Conservation (phyloP, 2,329 filamentous ascomycete species). For the Fusarium protoensiforme region DNA sequence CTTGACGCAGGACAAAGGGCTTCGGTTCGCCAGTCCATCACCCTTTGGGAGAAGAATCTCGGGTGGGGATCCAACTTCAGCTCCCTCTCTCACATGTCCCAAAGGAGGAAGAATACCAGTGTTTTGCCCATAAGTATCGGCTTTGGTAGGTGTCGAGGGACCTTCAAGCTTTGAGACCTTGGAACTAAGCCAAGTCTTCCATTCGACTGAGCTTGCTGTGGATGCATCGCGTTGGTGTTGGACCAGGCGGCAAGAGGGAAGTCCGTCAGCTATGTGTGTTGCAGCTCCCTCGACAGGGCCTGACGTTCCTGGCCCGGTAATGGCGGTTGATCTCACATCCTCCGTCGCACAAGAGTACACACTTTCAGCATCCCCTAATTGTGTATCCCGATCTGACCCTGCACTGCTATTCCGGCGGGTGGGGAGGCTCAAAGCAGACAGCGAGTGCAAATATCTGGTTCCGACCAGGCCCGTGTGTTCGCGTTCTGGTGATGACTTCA, state of each 20-base stretch:
- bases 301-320: not conserved
- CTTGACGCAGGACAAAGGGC: slow-evolving; percentile 21
- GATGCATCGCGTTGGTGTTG: slow-evolving; percentile 52
- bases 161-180: slow-evolving; percentile 61
- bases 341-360: slow-evolving; percentile 56
- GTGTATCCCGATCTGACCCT: slow-evolving; percentile 53
- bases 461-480: slow-evolving; percentile 41
- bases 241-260: slow-evolving; percentile 28
- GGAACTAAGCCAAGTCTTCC: slow-evolving; percentile 66
- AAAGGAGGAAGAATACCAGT: slow-evolving; percentile 17
- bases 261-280: slow-evolving; percentile 2
- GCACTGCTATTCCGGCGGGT: slow-evolving; percentile 53
- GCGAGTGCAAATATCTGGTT: slow-evolving; percentile 53
- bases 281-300: not conserved
- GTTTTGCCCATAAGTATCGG: slow-evolving; percentile 4
- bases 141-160: slow-evolving; percentile 21
- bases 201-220: slow-evolving; percentile 61
- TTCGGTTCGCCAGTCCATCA: not conserved
- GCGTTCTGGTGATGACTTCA: slow-evolving; percentile 50
- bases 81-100: slow-evolving; percentile 60
- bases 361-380: slow-evolving; percentile 58
- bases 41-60: slow-evolving; percentile 5
- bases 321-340: slow-evolving; percentile 28
- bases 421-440: slow-evolving; percentile 54
- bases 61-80: slow-evolving; percentile 57